Evolutionary conservation across 768 basidiomycete genomes (phyloP), one percentile per base, ranked within the genome.

Genomic region (Boletus bicolor): DNA sequence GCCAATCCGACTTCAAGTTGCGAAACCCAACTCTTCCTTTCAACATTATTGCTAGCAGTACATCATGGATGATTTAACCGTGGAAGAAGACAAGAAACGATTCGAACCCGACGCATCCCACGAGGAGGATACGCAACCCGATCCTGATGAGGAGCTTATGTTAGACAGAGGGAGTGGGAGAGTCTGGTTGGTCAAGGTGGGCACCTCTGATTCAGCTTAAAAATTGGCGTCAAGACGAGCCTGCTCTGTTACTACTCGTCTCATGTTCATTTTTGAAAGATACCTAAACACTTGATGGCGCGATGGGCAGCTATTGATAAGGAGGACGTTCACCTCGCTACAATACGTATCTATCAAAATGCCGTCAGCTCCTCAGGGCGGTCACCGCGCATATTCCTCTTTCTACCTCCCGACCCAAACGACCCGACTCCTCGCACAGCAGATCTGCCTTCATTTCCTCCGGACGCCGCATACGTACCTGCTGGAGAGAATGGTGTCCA

Each of bases 171-270:
- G 85, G 19, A 82, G 83, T 46, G 87, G 90, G 44, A 75, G 83
- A 58, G 86, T 91, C 17, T 94, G 91, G 91, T 77, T 92, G 42
- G 89, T 92, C 65, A 92, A 92, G 82, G 91, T 90, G 62, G 62
- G 77, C 69, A 36, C n/a, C 50, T 24, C 42, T 21, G n/a, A 37
- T 46, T 34, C 19, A 30, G 26, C 30, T 28, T 19, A 19, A 19
- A 12, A 19, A 28, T 15, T 24, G 43, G 46, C 34, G 32, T 45
- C 24, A 8, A 44, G 24, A 52, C 36, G 35, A n/a, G 30, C 39
- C 24, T 37, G 32, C n/a, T 44, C n/a, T 53, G 49, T 61, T 43
- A 43, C 37, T 41, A 49, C 34, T 12, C 24, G 12, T 64, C 55
- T 51, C n/a, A 49, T 49, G 10, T 38, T 56, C 43, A 35, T 55